Evolutionary conservation across 2,329 filamentous ascomycete genomes (phyloP), one percentile per base, ranked within the genome.

Genomic region (Trichoderma breve): DNA sequence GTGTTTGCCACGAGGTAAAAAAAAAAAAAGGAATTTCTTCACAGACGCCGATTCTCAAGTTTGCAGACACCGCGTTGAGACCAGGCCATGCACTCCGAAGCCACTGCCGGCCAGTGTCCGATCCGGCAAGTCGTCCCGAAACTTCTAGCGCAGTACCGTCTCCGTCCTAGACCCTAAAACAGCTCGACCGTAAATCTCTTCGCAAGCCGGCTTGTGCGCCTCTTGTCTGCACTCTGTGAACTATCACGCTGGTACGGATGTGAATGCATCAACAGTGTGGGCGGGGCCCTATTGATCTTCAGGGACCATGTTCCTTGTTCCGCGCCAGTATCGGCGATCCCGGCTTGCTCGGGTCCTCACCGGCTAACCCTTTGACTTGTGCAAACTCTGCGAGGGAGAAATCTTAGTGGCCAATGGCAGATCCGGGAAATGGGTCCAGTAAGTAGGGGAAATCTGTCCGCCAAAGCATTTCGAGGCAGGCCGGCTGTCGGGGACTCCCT

Each of bases 261-360:
- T 53, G 47, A 67, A 28, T 34, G 64, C 47, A 58, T 26, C 43
- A 21, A 67, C 51, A 58, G 51, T 43, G 64, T 53, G 24, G 14
- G 67, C 28, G 57, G 66, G 66, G 57, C 57, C 47, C 43, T 55
- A 55, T 66, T 53, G 67, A 70, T 70, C 55, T 24, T 51, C 67
- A 70, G 67, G 67, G 67, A 62, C 67, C 57, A 61, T n/a, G 30
- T 55, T 63, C 60, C 67, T 43, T 26, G 39, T 61, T 51, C 68
- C 61, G 60, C 60, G 58, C 68, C 58, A 64, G 47, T 8, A 57
- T 58, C 68, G 68, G 68, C 47, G 58, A 64, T 71, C 68, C 68
- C 68, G 68, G 57, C 55, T 61, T 43, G n/a, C 12, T 43, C 57
- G 57, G 67, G 21, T 62, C 53, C 57, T 61, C 26, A 32, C 66